Percentiles rank a stretch among this genome's conserved stretches.
phyloP scores from a whole-genome alignment of 1,284 basidiomycete species.

The Ustilago crameri region DNA sequence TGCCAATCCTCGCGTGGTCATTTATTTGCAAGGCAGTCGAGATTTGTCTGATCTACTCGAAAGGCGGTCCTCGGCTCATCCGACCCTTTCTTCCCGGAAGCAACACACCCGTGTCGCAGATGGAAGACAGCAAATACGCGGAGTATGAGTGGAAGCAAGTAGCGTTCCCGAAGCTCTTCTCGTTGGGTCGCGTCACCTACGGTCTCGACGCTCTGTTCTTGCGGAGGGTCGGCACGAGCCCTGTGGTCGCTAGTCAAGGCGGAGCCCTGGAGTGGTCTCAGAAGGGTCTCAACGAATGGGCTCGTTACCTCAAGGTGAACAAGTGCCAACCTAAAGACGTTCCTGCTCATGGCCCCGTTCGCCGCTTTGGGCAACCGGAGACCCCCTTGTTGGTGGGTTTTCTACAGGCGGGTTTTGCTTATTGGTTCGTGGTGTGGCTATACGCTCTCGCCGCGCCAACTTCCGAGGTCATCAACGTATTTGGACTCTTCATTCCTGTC shows the following conservation, averaged over 20 bases:
- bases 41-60: slow-evolving; percentile 23
- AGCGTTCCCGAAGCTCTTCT: slow-evolving; percentile 10
- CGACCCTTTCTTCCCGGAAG: slow-evolving; percentile 19
- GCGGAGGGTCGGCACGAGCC: slow-evolving; percentile 23
- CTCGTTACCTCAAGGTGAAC: slow-evolving; percentile 22
- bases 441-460: slow-evolving; percentile 27
- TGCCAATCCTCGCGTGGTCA: slow-evolving; percentile 37
- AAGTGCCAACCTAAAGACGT: slow-evolving; percentile 18
- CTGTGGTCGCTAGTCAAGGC: slow-evolving; percentile 18
- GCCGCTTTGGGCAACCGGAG: slow-evolving; percentile 44
- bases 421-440: slow-evolving; percentile 18
- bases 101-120: slow-evolving; percentile 5
- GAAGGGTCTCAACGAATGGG: slow-evolving; percentile 28
- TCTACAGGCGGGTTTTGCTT: slow-evolving; percentile 16
- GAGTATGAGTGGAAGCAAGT: slow-evolving; percentile 35
- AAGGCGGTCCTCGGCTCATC: slow-evolving; percentile 31
- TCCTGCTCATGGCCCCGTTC: slow-evolving; percentile 24
- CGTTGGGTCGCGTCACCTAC: slow-evolving; percentile 20
- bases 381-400: slow-evolving; percentile 11
- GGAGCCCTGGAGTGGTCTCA: slow-evolving; percentile 39
- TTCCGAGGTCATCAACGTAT: slow-evolving; percentile 12
- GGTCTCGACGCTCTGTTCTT: slow-evolving; percentile 27
- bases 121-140: slow-evolving; percentile 14
- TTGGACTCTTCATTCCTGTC: slow-evolving; percentile 31
- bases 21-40: slow-evolving; percentile 35